Conservation (phyloP, 148 eudicot genomes). For the Rhododendron griersonianum region DNA sequence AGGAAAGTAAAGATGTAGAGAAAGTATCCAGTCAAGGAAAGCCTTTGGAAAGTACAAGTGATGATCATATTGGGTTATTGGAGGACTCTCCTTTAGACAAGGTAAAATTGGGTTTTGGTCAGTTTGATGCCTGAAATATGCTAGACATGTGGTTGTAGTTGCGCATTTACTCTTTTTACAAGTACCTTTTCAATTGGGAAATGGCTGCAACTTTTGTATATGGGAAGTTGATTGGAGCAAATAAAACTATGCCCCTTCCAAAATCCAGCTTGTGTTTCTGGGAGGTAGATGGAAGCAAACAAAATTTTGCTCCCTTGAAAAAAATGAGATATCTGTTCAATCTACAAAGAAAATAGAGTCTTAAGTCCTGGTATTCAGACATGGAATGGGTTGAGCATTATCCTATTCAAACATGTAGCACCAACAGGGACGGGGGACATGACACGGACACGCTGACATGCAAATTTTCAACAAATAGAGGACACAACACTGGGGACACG, state of each 20-base stretch:
- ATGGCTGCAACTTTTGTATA: background rate
- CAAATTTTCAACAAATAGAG: background rate
- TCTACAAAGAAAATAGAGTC: background rate
- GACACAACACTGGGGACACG: background rate
- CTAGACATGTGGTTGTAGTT: background rate
- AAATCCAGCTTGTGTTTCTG: background rate
- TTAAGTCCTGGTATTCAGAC: background rate
- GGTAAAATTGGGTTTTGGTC: slow-evolving; percentile 30
- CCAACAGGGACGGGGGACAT: background rate
- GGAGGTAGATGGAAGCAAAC: background rate
- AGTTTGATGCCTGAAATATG: background rate
- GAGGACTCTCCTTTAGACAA: slow-evolving; percentile 36
- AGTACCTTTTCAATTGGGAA: background rate
- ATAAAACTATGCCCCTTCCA: background rate
- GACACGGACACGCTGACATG: background rate
- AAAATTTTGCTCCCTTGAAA: background rate
- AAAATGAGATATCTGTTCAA: background rate
- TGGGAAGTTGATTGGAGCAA: background rate
- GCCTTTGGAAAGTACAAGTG: slow-evolving; percentile 26
- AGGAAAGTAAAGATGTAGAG: slow-evolving; percentile 29
- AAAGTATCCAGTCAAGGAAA: slow-evolving; percentile 30
- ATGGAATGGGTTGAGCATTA: background rate
- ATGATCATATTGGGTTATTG: slow-evolving; percentile 32
- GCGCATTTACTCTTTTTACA: background rate
- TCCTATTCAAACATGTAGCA: background rate